Base-by-base conservation (phyloP, 2,329 filamentous ascomycete genomes). In the Trichoderma afroharzianum region DNA sequence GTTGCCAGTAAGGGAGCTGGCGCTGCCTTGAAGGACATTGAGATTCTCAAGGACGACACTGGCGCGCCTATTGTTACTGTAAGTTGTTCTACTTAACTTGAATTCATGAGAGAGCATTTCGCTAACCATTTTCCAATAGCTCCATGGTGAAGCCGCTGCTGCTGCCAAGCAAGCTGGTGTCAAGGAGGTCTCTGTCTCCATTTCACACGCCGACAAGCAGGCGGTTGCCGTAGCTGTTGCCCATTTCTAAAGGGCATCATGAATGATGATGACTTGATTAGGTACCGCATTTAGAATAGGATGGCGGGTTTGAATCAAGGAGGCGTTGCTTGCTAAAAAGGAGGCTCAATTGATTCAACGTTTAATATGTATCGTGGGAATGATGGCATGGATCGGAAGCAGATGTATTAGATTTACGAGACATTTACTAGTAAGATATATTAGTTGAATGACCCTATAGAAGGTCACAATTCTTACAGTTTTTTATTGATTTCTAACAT, bases 141-240 rank as follows among this genome's bases (percentile, higher is more conserved):
- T 99, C 61, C 92, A 95, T 76, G 96, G 95, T 76, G 90, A 93
- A 73, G 96, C 96, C 68, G 90, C 94, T 74, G 83, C 88, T 67
- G 94, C 93, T 68, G 96, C 96, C n/a, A 90, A 92, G 81, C 88
- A 93, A 81, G 94, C 92, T 30, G 94, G 95, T 73, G 90, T 98
- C 57, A 97, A 95, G 86, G 90, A 91, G 70, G 91, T 98, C 75
- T 95, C 88, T 75, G 92, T 99, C 76, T 97, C 94, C 79, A 98
- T 99, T 79, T 98, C 95, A 77, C 97, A 99, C 83, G 96, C 93
- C 50, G 95, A 98, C 77, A 91, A 88, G 72, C 96, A 99, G 83
- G 95, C 96, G 73, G 95, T 98, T 78, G 95, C 96, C 59, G 93
- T 99, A 78, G 96, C 97, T 2, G 92, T 97, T 73, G 92, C 94